Evolutionary conservation across 2,329 filamentous ascomycete genomes (phyloP).

Genomic region (Xylariomycetidae sp.): DNA sequence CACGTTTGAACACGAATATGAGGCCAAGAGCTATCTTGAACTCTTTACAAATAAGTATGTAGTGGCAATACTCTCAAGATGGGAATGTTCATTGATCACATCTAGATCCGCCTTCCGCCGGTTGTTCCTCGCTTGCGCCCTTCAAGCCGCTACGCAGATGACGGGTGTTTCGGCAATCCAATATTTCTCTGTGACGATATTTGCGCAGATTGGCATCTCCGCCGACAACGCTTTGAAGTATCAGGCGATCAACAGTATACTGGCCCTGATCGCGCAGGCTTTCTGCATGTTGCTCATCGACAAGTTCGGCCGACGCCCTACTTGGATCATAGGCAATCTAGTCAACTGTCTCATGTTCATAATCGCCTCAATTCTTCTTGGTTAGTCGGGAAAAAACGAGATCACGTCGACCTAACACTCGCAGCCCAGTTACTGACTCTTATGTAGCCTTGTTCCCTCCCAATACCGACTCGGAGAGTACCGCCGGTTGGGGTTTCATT

Average conservation of each 20-base stretch:
- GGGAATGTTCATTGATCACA: background rate
- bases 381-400: no score
- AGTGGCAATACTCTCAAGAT: slow-evolving; percentile 6
- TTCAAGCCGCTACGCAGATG: slow-evolving; percentile 72
- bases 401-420: no score
- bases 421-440: background rate
- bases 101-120: slow-evolving; percentile 60
- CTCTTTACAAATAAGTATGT: slow-evolving; percentile 54
- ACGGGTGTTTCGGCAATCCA: slow-evolving; percentile 72
- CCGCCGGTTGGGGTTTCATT: slow-evolving; percentile 70
- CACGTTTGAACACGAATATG: slow-evolving; percentile 60
- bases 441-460: slow-evolving; percentile 52
- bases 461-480: slow-evolving; percentile 41
- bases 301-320: slow-evolving; percentile 64
- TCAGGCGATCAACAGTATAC: slow-evolving; percentile 69
- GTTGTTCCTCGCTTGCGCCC: slow-evolving; percentile 62
- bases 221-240: slow-evolving; percentile 65
- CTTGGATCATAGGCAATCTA: slow-evolving; percentile 67
- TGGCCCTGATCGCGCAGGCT: slow-evolving; percentile 65
- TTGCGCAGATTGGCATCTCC: slow-evolving; percentile 63
- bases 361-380: slow-evolving; percentile 53
- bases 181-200: slow-evolving; percentile 67
- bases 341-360: slow-evolving; percentile 70
- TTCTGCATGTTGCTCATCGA: slow-evolving; percentile 67
- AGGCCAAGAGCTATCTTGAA: slow-evolving; percentile 66